phyloP scores from a whole-genome alignment of 208 protist species.

The Wallacemonas sp. region DNA sequence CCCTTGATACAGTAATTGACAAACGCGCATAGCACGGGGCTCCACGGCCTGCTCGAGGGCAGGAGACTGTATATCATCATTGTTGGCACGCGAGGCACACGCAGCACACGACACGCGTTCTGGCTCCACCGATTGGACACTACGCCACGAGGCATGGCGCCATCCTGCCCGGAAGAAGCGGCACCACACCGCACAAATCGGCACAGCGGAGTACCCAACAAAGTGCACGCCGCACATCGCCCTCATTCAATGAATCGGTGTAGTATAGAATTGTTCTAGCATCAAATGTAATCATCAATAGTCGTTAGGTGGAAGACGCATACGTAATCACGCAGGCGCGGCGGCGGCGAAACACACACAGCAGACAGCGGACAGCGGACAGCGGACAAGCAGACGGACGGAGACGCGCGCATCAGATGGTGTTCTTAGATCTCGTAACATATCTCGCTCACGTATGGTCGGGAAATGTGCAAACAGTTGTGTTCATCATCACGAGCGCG shows the following conservation, averaged over 20 bases:
- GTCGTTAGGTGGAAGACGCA: conserved; percentile 9
- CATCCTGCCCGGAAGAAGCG: too few relatives aligned
- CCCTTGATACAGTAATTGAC: too few relatives aligned
- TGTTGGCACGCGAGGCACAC: too few relatives aligned
- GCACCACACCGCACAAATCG: background rate
- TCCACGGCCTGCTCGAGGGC: too few relatives aligned
- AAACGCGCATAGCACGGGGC: too few relatives aligned
- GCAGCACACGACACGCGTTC: too few relatives aligned
- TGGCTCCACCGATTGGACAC: too few relatives aligned
- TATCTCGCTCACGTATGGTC: conserved; percentile 11
- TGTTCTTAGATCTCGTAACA: conserved; percentile 14
- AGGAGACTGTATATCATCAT: too few relatives aligned
- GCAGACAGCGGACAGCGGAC: too few relatives aligned
- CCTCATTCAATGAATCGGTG: background rate
- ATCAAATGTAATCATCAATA: conserved; percentile 10
- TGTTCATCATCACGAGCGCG: conserved; percentile 2
- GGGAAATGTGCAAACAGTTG: conserved; percentile 17
- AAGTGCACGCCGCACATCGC: background rate
- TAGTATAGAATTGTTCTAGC: conserved; percentile 6
- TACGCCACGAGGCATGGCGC: too few relatives aligned
- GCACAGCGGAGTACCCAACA: background rate
- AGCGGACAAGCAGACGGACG: background rate
- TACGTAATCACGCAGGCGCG: conserved; percentile 5
- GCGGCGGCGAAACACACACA: background rate
- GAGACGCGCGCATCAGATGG: conserved; percentile 10